phyloP scores from a whole-genome alignment of 2,329 filamentous ascomycete species.

The Alternaria alternata region DNA sequence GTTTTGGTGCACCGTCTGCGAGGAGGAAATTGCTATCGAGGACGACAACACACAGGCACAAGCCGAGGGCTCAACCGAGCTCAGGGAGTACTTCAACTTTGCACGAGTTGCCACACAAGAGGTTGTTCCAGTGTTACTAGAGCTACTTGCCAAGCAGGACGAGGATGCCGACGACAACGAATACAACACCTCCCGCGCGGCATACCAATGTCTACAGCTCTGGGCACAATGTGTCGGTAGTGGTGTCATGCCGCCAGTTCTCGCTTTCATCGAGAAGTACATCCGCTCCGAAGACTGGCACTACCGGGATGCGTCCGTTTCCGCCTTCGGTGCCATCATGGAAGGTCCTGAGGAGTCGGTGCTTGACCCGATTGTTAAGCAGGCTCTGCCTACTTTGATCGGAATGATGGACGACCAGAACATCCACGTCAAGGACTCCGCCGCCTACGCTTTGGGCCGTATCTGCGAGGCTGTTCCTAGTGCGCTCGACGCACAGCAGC shows the following conservation, averaged over 20 bases:
- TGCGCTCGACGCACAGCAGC: constrained; percentile 83
- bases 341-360: constrained; percentile 94
- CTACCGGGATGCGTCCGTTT: constrained; percentile 91
- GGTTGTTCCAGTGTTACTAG: constrained; percentile 89
- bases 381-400: constrained; percentile 90
- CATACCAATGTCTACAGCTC: constrained; percentile 95
- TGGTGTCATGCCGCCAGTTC: constrained; percentile 83
- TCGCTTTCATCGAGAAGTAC: constrained; percentile 90
- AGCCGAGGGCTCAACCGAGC: constrained; percentile 78
- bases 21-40: constrained; percentile 97
- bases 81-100: constrained; percentile 95
- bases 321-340: constrained; percentile 98
- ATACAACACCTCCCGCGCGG: constrained; percentile 93
- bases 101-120: constrained; percentile 90
- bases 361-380: constrained; percentile 92
- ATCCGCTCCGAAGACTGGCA: constrained; percentile 94
- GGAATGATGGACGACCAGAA: constrained; percentile 90
- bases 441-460: constrained; percentile 92
- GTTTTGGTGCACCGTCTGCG: constrained; percentile 99
- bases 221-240: constrained; percentile 91
- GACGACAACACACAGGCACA: constrained; percentile 86
- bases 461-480: constrained; percentile 94
- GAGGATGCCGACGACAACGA: constrained; percentile 97
- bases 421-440: constrained; percentile 92
- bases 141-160: constrained; percentile 93